These are phyloP conservation scores for Hebeloma cylindrosporum DNA, from an alignment of 768 basidiomycete species.

Conservation along the genomic window DNA sequence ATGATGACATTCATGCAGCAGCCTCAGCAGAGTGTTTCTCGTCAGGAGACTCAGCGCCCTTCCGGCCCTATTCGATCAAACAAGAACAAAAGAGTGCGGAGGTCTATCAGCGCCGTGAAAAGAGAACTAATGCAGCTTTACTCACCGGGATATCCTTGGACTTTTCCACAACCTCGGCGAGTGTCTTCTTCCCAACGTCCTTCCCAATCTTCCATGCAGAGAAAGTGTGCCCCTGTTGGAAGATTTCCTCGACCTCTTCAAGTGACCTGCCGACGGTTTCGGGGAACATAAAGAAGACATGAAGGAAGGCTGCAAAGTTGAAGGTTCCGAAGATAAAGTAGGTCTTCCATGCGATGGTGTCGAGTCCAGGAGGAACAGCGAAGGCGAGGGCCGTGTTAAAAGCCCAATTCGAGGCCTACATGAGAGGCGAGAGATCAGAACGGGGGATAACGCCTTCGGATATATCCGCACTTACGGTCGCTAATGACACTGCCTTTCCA, in stretches of 20 bases:
- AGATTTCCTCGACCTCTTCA: slow-evolving; percentile 80
- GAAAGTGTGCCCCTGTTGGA: slow-evolving; percentile 66
- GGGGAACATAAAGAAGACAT: slow-evolving; percentile 78
- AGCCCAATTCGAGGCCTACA: slow-evolving; percentile 49
- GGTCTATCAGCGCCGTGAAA: not conserved
- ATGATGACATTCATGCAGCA: slow-evolving; percentile 8
- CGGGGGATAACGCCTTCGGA: not conserved
- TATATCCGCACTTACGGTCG: slow-evolving; percentile 39
- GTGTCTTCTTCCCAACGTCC: slow-evolving; percentile 60
- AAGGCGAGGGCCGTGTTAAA: slow-evolving; percentile 77
- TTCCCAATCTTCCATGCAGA: slow-evolving; percentile 69
- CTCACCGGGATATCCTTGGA: slow-evolving; percentile 19
- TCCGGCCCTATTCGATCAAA: slow-evolving; percentile 12
- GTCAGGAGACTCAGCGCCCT: slow-evolving; percentile 17
- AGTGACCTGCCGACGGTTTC: slow-evolving; percentile 73
- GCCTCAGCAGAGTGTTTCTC: slow-evolving; percentile 18
- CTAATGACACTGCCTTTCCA: slow-evolving; percentile 53
- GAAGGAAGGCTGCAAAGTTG: slow-evolving; percentile 71
- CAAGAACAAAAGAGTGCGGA: not conserved
- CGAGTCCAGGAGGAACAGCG: slow-evolving; percentile 71
- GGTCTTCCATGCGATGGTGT: slow-evolving; percentile 67
- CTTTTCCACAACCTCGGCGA: slow-evolving; percentile 48
- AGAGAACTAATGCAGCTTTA: not conserved
- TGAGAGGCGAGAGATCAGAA: not conserved
- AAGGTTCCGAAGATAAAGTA: slow-evolving; percentile 80